A percentile compares a stretch with the other conserved stretches of the same genome.
These are phyloP conservation scores for Beta vulgaris DNA, from an alignment of 148 eudicot species.

Conservation along the genomic window DNA sequence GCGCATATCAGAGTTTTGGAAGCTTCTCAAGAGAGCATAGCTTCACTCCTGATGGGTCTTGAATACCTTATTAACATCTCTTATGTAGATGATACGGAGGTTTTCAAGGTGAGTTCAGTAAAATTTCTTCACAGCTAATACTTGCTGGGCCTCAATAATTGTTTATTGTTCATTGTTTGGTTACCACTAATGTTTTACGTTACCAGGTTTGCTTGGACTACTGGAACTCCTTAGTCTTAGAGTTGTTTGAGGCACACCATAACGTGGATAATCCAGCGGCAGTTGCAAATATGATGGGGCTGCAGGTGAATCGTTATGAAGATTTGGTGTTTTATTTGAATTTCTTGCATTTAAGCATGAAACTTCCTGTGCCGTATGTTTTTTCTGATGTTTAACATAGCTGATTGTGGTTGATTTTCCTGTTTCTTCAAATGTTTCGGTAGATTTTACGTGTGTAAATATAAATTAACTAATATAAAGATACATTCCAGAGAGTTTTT, in stretches of 20 bases:
- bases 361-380: neutral
- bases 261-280: slow-evolving; percentile 75
- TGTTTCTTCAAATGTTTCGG: too few relatives aligned
- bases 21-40: slow-evolving; percentile 67
- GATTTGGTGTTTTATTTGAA: neutral
- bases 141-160: neutral
- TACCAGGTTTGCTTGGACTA: slow-evolving; percentile 95
- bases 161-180: neutral
- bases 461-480: too few relatives aligned
- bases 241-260: slow-evolving; percentile 77
- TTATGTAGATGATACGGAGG: slow-evolving; percentile 97
- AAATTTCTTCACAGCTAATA: neutral
- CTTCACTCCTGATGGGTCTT: slow-evolving; percentile 70
- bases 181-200: neutral
- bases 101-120: slow-evolving; percentile 65
- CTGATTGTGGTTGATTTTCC: too few relatives aligned
- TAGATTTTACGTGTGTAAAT: too few relatives aligned
- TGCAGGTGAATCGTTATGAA: slow-evolving; percentile 49
- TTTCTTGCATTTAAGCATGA: neutral
- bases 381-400: neutral
- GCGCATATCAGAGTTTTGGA: slow-evolving; percentile 85
- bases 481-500: too few relatives aligned
- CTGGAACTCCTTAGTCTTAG: slow-evolving; percentile 85
- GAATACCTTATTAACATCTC: slow-evolving; percentile 91
- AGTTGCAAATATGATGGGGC: slow-evolving; percentile 78